Conservation (phyloP, 306 rosid genomes). For the Vigna reflexopilosa region DNA sequence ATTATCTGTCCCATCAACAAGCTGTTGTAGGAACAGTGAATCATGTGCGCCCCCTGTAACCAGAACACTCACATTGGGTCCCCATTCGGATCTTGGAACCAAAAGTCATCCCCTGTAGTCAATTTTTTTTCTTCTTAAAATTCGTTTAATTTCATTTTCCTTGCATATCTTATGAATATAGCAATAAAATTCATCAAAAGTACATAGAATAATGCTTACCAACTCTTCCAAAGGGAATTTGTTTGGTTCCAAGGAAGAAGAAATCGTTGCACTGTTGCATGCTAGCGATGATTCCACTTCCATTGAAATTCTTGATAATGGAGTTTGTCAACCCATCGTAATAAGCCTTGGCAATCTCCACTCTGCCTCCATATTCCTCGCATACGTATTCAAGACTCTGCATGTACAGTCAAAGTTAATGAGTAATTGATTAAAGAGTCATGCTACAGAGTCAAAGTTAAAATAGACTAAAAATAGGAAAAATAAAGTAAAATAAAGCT, state of each 20-base stretch:
- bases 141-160: not conserved
- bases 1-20: slow-evolving; percentile 95
- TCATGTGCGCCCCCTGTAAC: slow-evolving; percentile 94
- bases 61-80: slow-evolving; percentile 89
- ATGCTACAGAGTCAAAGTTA: not conserved
- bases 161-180: not conserved
- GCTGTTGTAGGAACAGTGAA: slow-evolving; percentile 89
- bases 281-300: slow-evolving; percentile 80
- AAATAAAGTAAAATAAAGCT: slow-evolving; percentile 28
- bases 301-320: slow-evolving; percentile 73
- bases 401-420: not conserved
- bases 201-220: slow-evolving; percentile 54
- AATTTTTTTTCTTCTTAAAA: not conserved
- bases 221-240: slow-evolving; percentile 74
- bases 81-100: slow-evolving; percentile 91
- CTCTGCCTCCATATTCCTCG: slow-evolving; percentile 85
- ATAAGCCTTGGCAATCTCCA: slow-evolving; percentile 79
- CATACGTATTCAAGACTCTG: slow-evolving; percentile 74
- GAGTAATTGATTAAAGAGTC: not conserved
- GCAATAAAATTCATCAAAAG: not conserved
- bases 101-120: slow-evolving; percentile 84
- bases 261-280: slow-evolving; percentile 98
- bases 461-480: not conserved
- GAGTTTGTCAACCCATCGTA: slow-evolving; percentile 70
- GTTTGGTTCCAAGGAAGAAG: slow-evolving; percentile 84